Evolutionary conservation across 257 asterid genomes (phyloP), one percentile per base, ranked within the genome.

Genomic region (Solanum neorickii): DNA sequence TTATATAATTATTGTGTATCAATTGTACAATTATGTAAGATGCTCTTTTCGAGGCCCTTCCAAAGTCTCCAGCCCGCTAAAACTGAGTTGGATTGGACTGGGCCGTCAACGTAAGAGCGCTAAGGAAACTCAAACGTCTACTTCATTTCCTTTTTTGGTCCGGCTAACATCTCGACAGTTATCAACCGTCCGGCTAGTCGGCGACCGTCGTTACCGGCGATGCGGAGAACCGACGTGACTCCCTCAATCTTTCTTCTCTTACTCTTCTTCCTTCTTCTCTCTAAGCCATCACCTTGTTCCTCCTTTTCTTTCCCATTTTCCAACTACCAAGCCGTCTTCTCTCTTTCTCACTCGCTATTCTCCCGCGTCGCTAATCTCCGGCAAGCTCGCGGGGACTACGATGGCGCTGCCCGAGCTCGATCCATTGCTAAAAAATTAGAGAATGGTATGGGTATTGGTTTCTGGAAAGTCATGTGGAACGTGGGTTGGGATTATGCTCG

Each of bases 291-390:
- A 15, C 85, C 90, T 4, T 89, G 93, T 41, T 44, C 82, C 29
- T 82, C 93, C 7, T 83, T 52, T 21, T 82, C 93, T 12, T 85
- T 52, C 84, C 84, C 98, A 16, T 85, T 93, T 83, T 88, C 96
- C 91, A 86, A 87, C 88, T 93, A 91, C 89, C 95, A 86, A 11
- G 65, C 92, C 88, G 86, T 94, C 69, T 49, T 94, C 52, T 95
- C 98, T 89, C 92, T 96, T 52, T 91, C 98, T 16, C 98, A 95
- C 88, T 92, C 99, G 77, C 95, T 95, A 80, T 56, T 91, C 65
- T 86, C 93, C 74, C 98, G 98, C 83, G 97, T 95, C 23, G 95
- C 98, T 88, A 90, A 88, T 73, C 95, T 92, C 87, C 96, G 98
- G 2, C 90, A 93, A 85, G 88, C 93, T 59, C 98, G 98, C 80